Conservation (phyloP, 2,329 filamentous ascomycete species). For the Microdochium trichocladiopsis region DNA sequence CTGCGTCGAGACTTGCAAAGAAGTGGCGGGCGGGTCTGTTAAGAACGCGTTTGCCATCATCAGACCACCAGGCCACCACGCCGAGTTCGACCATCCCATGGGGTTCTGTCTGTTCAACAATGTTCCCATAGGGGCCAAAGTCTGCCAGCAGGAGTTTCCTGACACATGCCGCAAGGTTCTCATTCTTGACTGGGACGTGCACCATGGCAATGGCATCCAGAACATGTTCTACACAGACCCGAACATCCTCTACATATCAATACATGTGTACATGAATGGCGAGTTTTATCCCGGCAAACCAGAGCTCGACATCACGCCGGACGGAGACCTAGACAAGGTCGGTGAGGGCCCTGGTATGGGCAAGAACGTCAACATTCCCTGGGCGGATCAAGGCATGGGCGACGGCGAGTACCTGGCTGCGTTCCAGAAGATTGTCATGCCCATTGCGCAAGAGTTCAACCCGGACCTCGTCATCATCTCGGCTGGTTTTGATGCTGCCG, state of each 20-base stretch:
- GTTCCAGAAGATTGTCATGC: constrained; percentile 95
- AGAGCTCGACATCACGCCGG: constrained; percentile 47
- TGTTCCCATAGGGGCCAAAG: constrained; percentile 83
- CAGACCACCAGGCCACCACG: constrained; percentile 90
- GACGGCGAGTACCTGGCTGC: constrained; percentile 96
- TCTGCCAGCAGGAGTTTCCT: constrained; percentile 77
- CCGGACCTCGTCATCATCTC: constrained; percentile 94
- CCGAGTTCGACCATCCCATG: constrained; percentile 77
- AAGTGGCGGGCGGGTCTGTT: constrained; percentile 74
- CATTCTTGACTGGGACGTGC: constrained; percentile 86
- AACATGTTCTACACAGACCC: constrained; percentile 94
- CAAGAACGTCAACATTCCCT: constrained; percentile 61
- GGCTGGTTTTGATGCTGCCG: constrained; percentile 91
- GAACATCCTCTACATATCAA: constrained; percentile 90
- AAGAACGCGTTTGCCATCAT: constrained; percentile 97
- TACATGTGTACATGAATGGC: constrained; percentile 83
- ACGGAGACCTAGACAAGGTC: constrained; percentile 54
- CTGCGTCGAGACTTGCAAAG: constrained; percentile 90
- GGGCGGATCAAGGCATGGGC: constrained; percentile 73
- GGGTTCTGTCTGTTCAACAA: constrained; percentile 99
- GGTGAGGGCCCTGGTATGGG: constrained; percentile 48
- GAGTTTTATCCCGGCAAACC: constrained; percentile 74
- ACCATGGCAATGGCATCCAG: constrained; percentile 86
- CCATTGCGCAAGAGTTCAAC: constrained; percentile 86
- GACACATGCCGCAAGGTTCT: constrained; percentile 80